Percentiles rank a stretch among this genome's conserved stretches.
Conservation (phyloP, 2,329 filamentous ascomycete species). For the Chrysoporthe austroafricana region DNA sequence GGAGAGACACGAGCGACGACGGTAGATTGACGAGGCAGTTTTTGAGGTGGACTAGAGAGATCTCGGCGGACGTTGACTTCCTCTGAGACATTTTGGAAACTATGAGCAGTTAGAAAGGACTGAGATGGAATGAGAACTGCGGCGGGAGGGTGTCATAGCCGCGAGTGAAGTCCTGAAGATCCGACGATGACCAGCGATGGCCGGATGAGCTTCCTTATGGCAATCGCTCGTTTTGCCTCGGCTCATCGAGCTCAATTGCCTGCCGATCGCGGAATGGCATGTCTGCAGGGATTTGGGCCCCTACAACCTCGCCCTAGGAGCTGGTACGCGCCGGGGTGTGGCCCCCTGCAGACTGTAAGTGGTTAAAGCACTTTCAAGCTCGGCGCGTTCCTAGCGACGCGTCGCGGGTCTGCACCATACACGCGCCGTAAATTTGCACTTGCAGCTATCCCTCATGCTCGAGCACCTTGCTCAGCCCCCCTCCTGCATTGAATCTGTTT, state of each 20-base stretch:
- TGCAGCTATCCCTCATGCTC: slow-evolving; percentile 2
- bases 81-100: slow-evolving; percentile 38
- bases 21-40: slow-evolving; percentile 96
- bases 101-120: background rate
- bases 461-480: background rate
- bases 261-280: background rate
- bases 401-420: slow-evolving; percentile 1
- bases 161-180: background rate
- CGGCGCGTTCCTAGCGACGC: slow-evolving; percentile 1
- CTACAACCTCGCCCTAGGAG: background rate
- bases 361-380: slow-evolving; percentile 10
- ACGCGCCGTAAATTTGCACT: slow-evolving; percentile 20
- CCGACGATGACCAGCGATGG: background rate
- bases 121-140: background rate
- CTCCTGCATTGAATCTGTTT: background rate
- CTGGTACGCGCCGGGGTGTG: background rate
- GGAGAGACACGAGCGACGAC: slow-evolving; percentile 76
- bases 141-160: background rate
- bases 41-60: slow-evolving; percentile 85
- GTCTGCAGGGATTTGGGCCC: background rate
- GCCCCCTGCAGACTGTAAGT: background rate
- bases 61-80: slow-evolving; percentile 72
- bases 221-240: slow-evolving; percentile 13
- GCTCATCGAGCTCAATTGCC: slow-evolving; percentile 11
- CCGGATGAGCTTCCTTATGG: slow-evolving; percentile 1